Base-by-base conservation (phyloP, 129 eudicot genomes). In the Solidago caesia region DNA sequence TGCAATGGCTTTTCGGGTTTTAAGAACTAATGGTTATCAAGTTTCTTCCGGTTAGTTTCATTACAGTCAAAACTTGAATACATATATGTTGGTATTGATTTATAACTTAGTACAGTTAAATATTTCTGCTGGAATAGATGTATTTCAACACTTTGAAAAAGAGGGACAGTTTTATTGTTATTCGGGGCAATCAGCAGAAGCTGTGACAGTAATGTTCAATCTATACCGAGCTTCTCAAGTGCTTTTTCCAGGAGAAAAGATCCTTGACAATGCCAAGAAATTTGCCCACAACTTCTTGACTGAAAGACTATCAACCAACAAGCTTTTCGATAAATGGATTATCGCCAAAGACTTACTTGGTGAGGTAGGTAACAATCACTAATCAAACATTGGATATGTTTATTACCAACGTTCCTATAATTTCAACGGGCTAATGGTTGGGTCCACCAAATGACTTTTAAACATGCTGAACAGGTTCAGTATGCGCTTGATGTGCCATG, bases 1-100 rank as follows among this genome's bases (percentile, higher is more conserved):
- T 8, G 92, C 96, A 9, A 85, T 87, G 92, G 96, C 8, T 5
- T 63, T 63, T 63, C 5, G 7, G 46, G 21, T 41, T 3, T 41
- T 63, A 63, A 63, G 68, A 63, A 63, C 46, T 13, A 41, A 63
- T 33, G 68, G 68, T 5, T 63, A 63, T 41, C 68, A 63, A 63
- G n/a, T 63, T 63, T 63, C 68, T 63, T 46, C 48, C 5, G 68
- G 68, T 63, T 41, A 39, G 67, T 63, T 26, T 63, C 44, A 5
- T 41, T 11, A 41, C 44, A 5, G 6, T 13, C 5, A 13, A 6
- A 63, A 33, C 10, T 57, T 21, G 1, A 57, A 57, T 25, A 21
- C 6, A 57, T 47, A 6, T 14, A 6, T 14, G 27, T 7, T 7
- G 39, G 63, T 57, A 4, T 57, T 13, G 7, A 16, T 56, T 5